A percentile compares a stretch with the other conserved stretches of the same genome.
Conservation (phyloP, 148 eudicot genomes). For the Spergularia bocconei region DNA sequence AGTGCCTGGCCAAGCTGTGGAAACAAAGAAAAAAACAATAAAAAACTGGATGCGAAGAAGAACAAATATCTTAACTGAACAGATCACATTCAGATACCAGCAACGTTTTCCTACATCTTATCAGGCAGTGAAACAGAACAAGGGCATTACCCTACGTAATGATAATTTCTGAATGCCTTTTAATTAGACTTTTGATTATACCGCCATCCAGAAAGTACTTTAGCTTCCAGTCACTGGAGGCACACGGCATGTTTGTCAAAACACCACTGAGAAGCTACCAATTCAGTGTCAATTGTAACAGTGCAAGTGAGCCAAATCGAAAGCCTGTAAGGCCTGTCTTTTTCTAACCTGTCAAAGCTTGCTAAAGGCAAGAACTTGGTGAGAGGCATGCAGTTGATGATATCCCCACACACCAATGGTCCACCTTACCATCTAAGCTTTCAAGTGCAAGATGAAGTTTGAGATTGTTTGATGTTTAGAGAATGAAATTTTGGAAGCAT, state of each 20-base stretch:
- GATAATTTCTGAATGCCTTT: background rate
- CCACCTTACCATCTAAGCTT: background rate
- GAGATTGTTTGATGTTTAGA: background rate
- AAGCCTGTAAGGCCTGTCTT: background rate
- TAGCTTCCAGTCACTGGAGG: background rate
- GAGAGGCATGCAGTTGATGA: background rate
- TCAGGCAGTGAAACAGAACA: background rate
- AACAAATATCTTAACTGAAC: background rate
- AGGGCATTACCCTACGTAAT: background rate
- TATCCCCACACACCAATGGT: background rate
- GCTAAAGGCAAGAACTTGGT: background rate
- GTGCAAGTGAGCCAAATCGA: background rate
- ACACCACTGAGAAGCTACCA: background rate
- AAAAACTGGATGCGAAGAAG: background rate
- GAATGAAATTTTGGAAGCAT: background rate
- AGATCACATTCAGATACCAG: background rate
- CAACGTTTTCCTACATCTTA: conserved; percentile 5
- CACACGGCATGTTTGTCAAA: background rate
- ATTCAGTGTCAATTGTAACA: background rate
- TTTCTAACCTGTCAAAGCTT: background rate
- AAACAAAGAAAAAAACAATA: conserved; percentile 13
- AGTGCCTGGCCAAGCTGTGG: conserved; percentile 95
- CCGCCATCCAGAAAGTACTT: background rate
- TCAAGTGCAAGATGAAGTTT: background rate
- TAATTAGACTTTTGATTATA: too few relatives aligned